Conservation (phyloP, 805 yeast genomes). For the Myxozyma vanderwaltii region DNA sequence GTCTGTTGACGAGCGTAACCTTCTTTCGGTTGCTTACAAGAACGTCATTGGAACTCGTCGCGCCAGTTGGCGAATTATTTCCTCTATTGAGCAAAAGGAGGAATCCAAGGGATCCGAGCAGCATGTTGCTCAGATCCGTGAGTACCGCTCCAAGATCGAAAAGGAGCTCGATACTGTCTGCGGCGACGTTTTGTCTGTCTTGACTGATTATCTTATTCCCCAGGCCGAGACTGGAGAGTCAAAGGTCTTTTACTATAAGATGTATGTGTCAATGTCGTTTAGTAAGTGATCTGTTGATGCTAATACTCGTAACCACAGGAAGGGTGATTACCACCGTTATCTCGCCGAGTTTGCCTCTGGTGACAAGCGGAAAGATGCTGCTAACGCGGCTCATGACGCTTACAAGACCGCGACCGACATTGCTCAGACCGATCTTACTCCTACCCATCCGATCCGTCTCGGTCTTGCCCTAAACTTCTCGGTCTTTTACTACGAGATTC, state of each 20-base stretch:
- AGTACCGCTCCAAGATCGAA: constrained; percentile 95
- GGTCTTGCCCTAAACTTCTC: constrained; percentile 94
- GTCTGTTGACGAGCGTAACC: constrained; percentile 96
- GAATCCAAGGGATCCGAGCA: constrained; percentile 89
- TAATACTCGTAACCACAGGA: constrained; percentile 39
- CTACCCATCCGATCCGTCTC: constrained; percentile 98
- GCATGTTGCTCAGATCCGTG: constrained; percentile 88
- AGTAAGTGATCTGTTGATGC: neutral
- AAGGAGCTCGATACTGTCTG: constrained; percentile 91
- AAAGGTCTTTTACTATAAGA: constrained; percentile 96
- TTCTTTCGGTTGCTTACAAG: constrained; percentile 96
- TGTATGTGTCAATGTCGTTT: no score
- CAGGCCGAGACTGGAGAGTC: constrained; percentile 97
- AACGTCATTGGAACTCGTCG: constrained; percentile 99
- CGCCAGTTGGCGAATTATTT: constrained; percentile 99
- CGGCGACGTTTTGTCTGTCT: constrained; percentile 87
- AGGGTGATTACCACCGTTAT: constrained; percentile 99
- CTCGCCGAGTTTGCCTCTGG: constrained; percentile 95
- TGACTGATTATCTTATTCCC: constrained; percentile 87
- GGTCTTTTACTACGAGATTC: constrained; percentile 89
- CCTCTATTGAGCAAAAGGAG: constrained; percentile 98
- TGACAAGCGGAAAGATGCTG: constrained; percentile 92
- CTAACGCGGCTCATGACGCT: constrained; percentile 91
- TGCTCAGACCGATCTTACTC: constrained; percentile 96
- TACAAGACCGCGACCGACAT: constrained; percentile 96